Evolutionary conservation across 2,329 filamentous ascomycete genomes (phyloP), one percentile per base, ranked within the genome.

Genomic region (Coleophoma crateriformis): DNA sequence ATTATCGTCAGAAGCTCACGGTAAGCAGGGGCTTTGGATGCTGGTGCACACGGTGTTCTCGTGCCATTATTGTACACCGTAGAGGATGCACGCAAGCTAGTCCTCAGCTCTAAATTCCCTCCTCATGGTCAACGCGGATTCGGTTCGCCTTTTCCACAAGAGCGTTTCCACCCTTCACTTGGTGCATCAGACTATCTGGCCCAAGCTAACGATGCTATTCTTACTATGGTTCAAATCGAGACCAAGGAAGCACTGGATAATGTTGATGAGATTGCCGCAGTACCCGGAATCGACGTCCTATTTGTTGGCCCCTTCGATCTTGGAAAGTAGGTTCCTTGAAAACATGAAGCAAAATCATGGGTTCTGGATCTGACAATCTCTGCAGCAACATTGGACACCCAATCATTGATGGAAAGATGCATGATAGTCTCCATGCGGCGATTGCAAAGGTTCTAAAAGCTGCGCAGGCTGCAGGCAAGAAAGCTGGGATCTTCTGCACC

Each of bases 201-300:
- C 56, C 71, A 78, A 48, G 78, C 78, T 43, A 81, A 82, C 58
- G 70, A 73, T 8, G 72, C 73, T 32, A 70, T 86, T 19, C 62
- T 86, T 50, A 84, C 79, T 14, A 82, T 85, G 68, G 79, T 85
- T 11, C 83, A 86, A 64, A 85, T 87, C 47, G 83, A 87, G 67
- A 85, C 83, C 0, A 69, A 71, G 52, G 81, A 84, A 61, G 82
- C 82, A 1, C 68, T 86, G 13, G 75, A 80, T 1, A 67, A 68
- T 12, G 75, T 85, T 1, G 81, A 85, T 33, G 78, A 77, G 44
- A 86, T 87, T 62, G 81, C 80, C 39, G 71, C 75, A 17, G 70
- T 83, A 19, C 67, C 79, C 3, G 79, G 79, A 3, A 70, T 86
- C 19, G 83, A 87, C 53, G 75, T 82, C 4, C 66, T 86, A 20